These are phyloP conservation scores for Hygrocybe coccinea DNA, from an alignment of 768 basidiomycete species.

Conservation along the genomic window DNA sequence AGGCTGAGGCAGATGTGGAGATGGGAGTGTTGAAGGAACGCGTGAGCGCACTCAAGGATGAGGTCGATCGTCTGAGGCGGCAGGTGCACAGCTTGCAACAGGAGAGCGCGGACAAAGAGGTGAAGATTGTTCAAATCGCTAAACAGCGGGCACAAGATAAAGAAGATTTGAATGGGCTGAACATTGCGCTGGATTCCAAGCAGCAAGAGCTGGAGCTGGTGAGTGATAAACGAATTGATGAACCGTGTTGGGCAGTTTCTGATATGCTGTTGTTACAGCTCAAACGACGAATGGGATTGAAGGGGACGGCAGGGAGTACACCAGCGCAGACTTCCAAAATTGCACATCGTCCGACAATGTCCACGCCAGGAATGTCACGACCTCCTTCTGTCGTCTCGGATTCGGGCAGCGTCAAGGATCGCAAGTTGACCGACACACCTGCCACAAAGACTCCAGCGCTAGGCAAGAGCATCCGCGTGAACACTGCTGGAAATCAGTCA, in stretches of 20 bases:
- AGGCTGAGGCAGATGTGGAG: constrained; percentile 53
- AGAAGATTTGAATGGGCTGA: constrained; percentile 77
- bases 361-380: constrained; percentile 46
- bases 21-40: constrained; percentile 46
- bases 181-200: constrained; percentile 89
- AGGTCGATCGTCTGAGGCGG: constrained; percentile 53
- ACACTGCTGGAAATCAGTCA: constrained; percentile 23
- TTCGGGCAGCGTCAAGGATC: constrained; percentile 34
- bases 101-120: constrained; percentile 80
- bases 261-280: constrained; percentile 36
- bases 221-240: constrained; percentile 22
- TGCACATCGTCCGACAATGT: constrained; percentile 45
- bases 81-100: constrained; percentile 70
- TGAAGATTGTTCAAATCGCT: constrained; percentile 67
- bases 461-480: constrained; percentile 48
- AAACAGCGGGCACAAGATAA: constrained; percentile 64
- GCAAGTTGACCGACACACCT: constrained; percentile 37
- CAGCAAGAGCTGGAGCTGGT: constrained; percentile 93
- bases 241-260: not conserved
- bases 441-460: constrained; percentile 38
- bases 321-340: constrained; percentile 45
- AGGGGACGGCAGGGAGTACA: constrained; percentile 52
- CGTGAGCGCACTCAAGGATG: constrained; percentile 46
- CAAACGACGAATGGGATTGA: constrained; percentile 58
- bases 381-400: constrained; percentile 58